Percentiles rank a stretch among this genome's conserved stretches.
phyloP scores from a whole-genome alignment of 140 eudicot species.

The Senecio squalidus region DNA sequence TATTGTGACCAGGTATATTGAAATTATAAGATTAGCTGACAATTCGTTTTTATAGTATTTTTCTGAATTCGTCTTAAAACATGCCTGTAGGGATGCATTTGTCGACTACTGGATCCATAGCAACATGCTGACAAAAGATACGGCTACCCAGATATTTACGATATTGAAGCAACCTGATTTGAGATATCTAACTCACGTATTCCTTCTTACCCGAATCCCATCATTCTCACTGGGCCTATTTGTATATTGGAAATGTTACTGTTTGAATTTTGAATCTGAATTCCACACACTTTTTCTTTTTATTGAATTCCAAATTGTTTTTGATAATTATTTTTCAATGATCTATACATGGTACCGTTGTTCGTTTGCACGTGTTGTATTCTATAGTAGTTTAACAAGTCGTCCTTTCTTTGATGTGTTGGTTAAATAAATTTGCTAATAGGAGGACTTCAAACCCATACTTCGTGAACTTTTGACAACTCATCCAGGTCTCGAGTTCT shows the following conservation, averaged over 20 bases:
- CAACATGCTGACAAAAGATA: conserved; percentile 74
- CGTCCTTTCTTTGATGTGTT: conserved; percentile 9
- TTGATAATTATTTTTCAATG: not conserved
- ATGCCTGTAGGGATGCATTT: conserved; percentile 75
- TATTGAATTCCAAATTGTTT: not conserved
- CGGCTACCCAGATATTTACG: conserved; percentile 63
- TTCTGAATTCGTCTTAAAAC: conserved; percentile 8
- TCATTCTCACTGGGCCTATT: not conserved
- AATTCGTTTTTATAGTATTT: not conserved
- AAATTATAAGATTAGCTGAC: too few relatives aligned
- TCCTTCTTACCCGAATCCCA: conserved; percentile 8
- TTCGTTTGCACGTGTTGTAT: too few relatives aligned
- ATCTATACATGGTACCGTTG: too few relatives aligned
- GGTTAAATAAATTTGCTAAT: conserved; percentile 14
- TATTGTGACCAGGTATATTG: conserved; percentile 69
- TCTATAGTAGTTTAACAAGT: not conserved
- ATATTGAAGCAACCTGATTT: conserved; percentile 79
- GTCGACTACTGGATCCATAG: conserved; percentile 85
- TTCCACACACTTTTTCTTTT: conserved; percentile 1
- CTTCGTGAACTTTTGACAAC: conserved; percentile 88
- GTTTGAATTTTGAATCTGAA: conserved; percentile 7
- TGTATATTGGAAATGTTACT: conserved; percentile 8
- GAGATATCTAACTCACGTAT: conserved; percentile 63
- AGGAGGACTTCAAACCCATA: conserved; percentile 95
- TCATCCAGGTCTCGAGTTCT: conserved; percentile 96